phyloP scores from a whole-genome alignment of 257 asterid species.

The Leptodermis oblonga region DNA sequence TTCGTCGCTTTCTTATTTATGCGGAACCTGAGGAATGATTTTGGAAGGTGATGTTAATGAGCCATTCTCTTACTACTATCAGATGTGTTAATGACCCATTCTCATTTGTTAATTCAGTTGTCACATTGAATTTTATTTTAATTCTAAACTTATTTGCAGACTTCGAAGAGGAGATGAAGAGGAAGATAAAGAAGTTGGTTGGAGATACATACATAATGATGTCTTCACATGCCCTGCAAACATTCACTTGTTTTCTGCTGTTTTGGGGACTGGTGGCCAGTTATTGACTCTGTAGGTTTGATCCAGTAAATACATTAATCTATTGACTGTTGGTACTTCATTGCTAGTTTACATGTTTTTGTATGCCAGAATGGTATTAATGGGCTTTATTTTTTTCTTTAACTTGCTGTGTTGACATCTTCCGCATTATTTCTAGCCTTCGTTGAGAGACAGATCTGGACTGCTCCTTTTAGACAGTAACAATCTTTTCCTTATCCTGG shows the following conservation, averaged over 20 bases:
- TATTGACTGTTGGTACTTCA: background rate
- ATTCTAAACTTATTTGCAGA: constrained; percentile 31
- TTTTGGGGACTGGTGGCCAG: constrained; percentile 77
- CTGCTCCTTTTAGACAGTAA: background rate
- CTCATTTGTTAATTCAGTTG: too few relatives aligned
- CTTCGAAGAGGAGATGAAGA: constrained; percentile 68
- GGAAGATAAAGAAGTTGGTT: constrained; percentile 78
- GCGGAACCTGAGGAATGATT: constrained; percentile 70
- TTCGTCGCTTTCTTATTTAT: constrained; percentile 46
- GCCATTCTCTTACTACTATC: constrained; percentile 17
- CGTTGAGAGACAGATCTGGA: background rate
- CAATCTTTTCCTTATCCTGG: background rate
- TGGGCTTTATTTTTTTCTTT: background rate
- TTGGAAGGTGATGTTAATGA: constrained; percentile 54
- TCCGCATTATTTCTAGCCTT: background rate
- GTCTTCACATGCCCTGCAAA: constrained; percentile 62
- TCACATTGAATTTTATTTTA: background rate
- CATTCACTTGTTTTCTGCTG: constrained; percentile 61
- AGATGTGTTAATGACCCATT: background rate
- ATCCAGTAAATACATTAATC: background rate
- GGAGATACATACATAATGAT: constrained; percentile 72
- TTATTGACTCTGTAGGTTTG: constrained; percentile 58
- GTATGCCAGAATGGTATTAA: background rate
- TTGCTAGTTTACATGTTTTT: background rate
- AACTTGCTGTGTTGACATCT: background rate